Evolutionary conservation across 495 filamentous ascomycete genomes (phyloP).

Genomic region (Neurospora sp.): DNA sequence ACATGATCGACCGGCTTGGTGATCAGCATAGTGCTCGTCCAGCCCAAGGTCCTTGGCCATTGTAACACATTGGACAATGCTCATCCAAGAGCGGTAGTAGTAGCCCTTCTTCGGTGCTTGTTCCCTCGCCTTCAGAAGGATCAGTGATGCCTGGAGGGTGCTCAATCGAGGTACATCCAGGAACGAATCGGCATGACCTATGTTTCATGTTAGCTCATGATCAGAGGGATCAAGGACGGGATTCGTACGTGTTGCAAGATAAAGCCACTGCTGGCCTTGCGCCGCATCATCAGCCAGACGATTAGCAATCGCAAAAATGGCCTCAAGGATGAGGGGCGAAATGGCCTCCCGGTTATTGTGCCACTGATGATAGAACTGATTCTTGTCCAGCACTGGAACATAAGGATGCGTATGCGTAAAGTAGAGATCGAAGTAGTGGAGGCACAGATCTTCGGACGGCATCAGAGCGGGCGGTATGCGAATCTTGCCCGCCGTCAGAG

Average conservation of each 20-base stretch:
- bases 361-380: slow-evolving; percentile 87
- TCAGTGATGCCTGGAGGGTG: slow-evolving; percentile 83
- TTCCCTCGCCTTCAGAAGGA: slow-evolving; percentile 86
- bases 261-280: slow-evolving; percentile 89
- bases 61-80: slow-evolving; percentile 77
- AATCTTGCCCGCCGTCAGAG: slow-evolving; percentile 56
- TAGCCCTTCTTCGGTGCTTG: slow-evolving; percentile 87
- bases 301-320: slow-evolving; percentile 89
- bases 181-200: slow-evolving; percentile 90
- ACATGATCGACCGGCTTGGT: slow-evolving; percentile 61
- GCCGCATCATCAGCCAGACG: slow-evolving; percentile 71
- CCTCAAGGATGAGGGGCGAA: slow-evolving; percentile 85
- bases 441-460: slow-evolving; percentile 74
- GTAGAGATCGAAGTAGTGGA: slow-evolving; percentile 85
- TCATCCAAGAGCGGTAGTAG: slow-evolving; percentile 98
- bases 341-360: slow-evolving; percentile 73
- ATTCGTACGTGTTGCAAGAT: slow-evolving; percentile 74
- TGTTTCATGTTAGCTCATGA: slow-evolving; percentile 13
- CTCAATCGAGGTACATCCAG: slow-evolving; percentile 90
- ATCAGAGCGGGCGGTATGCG: slow-evolving; percentile 91
- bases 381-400: slow-evolving; percentile 82
- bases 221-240: not conserved
- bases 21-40: slow-evolving; percentile 73
- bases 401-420: slow-evolving; percentile 92
- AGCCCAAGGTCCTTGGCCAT: slow-evolving; percentile 92